Percentiles rank a stretch among this genome's conserved stretches.
Conservation (phyloP, 352 stramenopile species). For the Globisporangium okanoganense region DNA sequence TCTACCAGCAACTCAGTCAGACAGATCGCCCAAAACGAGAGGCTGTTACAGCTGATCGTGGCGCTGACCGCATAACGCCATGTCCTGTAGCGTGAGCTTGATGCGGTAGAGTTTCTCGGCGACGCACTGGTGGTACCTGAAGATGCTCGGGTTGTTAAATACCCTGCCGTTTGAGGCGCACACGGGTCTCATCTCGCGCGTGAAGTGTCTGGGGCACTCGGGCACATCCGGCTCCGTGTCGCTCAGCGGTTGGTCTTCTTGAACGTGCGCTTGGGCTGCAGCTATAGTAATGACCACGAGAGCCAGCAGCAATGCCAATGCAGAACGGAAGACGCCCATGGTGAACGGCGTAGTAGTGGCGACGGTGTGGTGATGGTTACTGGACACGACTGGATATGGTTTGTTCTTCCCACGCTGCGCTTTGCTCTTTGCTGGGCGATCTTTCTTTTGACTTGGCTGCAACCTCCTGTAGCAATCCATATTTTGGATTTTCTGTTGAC, state of each 20-base stretch:
- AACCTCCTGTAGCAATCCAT: neutral
- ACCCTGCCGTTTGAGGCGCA: conserved; percentile 55
- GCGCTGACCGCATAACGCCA: conserved; percentile 36
- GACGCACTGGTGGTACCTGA: conserved; percentile 52
- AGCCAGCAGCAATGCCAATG: neutral
- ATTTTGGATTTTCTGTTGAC: neutral
- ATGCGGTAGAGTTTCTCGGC: conserved; percentile 23
- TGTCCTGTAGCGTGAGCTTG: conserved; percentile 33
- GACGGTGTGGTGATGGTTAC: neutral
- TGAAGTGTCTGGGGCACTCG: conserved; percentile 41
- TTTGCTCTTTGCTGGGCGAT: neutral
- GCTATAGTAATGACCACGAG: too few relatives aligned
- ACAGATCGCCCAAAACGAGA: neutral
- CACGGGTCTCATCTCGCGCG: conserved; percentile 40
- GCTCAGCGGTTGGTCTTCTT: conserved; percentile 2
- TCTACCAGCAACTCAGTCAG: neutral
- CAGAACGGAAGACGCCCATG: neutral
- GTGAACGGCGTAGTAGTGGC: neutral
- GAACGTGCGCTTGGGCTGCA: neutral
- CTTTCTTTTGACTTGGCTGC: neutral
- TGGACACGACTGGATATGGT: too few relatives aligned
- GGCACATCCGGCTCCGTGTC: conserved; percentile 20
- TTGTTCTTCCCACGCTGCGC: neutral
- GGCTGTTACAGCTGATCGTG: conserved; percentile 17
- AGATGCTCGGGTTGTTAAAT: conserved; percentile 53